Conservation (phyloP, 2,329 filamentous ascomycete species). For the Alternaria ventricosa region DNA sequence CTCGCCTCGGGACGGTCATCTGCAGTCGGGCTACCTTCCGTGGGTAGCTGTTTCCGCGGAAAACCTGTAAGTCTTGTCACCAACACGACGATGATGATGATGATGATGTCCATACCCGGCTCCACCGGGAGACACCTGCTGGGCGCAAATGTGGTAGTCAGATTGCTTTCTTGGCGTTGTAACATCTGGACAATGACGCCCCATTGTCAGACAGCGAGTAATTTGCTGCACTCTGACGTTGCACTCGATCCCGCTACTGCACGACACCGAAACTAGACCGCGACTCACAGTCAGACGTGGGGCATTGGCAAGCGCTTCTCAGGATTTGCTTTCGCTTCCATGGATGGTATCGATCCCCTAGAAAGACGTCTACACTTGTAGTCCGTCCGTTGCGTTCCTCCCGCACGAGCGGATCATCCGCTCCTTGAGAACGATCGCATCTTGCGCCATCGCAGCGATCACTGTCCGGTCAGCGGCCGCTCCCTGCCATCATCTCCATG, state of each 20-base stretch:
- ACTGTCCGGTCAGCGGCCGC: slow-evolving; percentile 1
- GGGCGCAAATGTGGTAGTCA: not conserved
- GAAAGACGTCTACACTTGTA: not conserved
- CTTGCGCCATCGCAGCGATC: slow-evolving; percentile 12
- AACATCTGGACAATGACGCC: not conserved
- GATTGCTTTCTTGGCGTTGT: not conserved
- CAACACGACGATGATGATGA: not conserved
- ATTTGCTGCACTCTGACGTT: not conserved
- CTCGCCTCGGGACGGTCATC: not conserved
- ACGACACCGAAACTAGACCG: not conserved
- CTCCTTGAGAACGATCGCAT: slow-evolving; percentile 3
- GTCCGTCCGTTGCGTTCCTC: slow-evolving; percentile 2
- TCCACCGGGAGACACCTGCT: not conserved
- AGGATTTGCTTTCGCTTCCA: not conserved
- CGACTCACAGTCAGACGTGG: not conserved
- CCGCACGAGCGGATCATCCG: slow-evolving; percentile 4
- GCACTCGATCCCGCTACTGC: slow-evolving; percentile 9
- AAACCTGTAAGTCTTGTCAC: not conserved
- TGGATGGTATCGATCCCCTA: not conserved
- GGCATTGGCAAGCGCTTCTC: not conserved
- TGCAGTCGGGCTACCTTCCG: slow-evolving; percentile 2
- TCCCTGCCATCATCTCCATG: slow-evolving; percentile 1
- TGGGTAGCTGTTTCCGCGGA: not conserved
- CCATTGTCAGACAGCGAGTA: not conserved
- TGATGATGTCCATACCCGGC: not conserved